A percentile compares a stretch with the other conserved stretches of the same genome.
These are phyloP conservation scores for Fusarium redolens DNA, from an alignment of 2,329 filamentous ascomycete genomes.

Conservation along the genomic window DNA sequence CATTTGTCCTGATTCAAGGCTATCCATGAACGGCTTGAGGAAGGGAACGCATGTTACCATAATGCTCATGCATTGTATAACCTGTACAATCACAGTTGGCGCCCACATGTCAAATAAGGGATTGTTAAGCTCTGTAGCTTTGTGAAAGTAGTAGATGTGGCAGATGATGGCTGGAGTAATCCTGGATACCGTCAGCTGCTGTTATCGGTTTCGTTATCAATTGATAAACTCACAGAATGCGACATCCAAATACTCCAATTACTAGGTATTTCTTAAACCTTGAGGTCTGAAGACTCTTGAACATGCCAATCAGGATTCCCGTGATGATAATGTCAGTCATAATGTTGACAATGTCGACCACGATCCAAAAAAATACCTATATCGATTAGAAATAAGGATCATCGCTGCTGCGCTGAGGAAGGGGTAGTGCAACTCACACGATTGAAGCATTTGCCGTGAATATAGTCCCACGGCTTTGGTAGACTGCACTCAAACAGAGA, in stretches of 20 bases:
- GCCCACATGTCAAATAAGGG: slow-evolving; percentile 37
- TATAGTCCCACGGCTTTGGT: slow-evolving; percentile 33
- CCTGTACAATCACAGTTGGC: slow-evolving; percentile 26
- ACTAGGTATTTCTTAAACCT: slow-evolving; percentile 18
- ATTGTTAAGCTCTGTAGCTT: slow-evolving; percentile 13
- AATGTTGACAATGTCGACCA: slow-evolving; percentile 22
- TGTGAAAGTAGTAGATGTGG: slow-evolving; percentile 31
- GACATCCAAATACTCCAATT: slow-evolving; percentile 24
- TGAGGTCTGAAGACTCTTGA: slow-evolving; percentile 15
- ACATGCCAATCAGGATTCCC: slow-evolving; percentile 12
- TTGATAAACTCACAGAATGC: slow-evolving; percentile 12
- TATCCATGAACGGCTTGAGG: slow-evolving; percentile 40
- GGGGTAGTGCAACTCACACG: neutral
- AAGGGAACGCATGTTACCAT: slow-evolving; percentile 37
- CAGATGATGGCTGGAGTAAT: slow-evolving; percentile 35
- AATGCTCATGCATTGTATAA: slow-evolving; percentile 38
- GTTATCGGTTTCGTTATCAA: neutral
- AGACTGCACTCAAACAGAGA: slow-evolving; percentile 30
- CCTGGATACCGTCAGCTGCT: slow-evolving; percentile 1
- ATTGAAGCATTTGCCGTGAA: slow-evolving; percentile 29
- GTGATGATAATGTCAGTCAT: slow-evolving; percentile 20
- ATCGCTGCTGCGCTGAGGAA: neutral
- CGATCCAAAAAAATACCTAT: neutral
- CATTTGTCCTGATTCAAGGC: slow-evolving; percentile 39
- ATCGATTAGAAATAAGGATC: neutral